phyloP scores from a whole-genome alignment of 2,329 filamentous ascomycete genomes.

The Dothidotthia symphoricarpi region DNA sequence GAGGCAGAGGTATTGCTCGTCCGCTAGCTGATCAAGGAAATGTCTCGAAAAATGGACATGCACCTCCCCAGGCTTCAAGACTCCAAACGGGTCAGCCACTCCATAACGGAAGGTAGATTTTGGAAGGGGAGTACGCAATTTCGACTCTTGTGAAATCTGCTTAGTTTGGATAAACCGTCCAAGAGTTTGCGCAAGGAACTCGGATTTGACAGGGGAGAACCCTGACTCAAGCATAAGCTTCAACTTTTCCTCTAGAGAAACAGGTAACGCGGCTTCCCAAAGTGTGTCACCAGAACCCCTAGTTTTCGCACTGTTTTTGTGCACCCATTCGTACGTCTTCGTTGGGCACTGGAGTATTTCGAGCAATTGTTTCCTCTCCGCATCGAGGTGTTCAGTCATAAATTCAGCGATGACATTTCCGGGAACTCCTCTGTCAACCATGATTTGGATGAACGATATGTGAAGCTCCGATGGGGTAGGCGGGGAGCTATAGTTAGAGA shows the following conservation, averaged over 20 bases:
- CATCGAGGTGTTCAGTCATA: conserved; percentile 51
- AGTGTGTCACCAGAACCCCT: conserved; percentile 14
- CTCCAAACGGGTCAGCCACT: conserved; percentile 63
- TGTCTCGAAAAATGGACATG: conserved; percentile 64
- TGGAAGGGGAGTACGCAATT: conserved; percentile 60
- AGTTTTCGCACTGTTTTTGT: conserved; percentile 36
- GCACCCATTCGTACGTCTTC: conserved; percentile 53
- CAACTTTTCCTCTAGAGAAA: conserved; percentile 24
- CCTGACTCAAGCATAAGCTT: conserved; percentile 46
- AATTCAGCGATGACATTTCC: conserved; percentile 49
- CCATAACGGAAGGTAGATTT: conserved; percentile 65
- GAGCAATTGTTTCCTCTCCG: conserved; percentile 55
- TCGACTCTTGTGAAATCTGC: conserved; percentile 55
- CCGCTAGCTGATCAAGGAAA: conserved; percentile 57
- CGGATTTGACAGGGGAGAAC: conserved; percentile 54
- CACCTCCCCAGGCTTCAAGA: conserved; percentile 64
- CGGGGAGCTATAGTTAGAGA: conserved; percentile 52
- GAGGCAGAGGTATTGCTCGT: conserved; percentile 55
- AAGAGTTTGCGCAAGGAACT: conserved; percentile 52
- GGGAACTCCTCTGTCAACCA: conserved; percentile 59
- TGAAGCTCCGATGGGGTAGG: conserved; percentile 60
- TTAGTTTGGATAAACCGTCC: conserved; percentile 51
- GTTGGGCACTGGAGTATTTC: conserved; percentile 53
- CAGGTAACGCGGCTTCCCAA: conserved; percentile 30
- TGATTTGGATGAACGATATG: conserved; percentile 65